Base-by-base conservation (phyloP, 805 yeast genomes). In the Yarrowia keelungensis region DNA sequence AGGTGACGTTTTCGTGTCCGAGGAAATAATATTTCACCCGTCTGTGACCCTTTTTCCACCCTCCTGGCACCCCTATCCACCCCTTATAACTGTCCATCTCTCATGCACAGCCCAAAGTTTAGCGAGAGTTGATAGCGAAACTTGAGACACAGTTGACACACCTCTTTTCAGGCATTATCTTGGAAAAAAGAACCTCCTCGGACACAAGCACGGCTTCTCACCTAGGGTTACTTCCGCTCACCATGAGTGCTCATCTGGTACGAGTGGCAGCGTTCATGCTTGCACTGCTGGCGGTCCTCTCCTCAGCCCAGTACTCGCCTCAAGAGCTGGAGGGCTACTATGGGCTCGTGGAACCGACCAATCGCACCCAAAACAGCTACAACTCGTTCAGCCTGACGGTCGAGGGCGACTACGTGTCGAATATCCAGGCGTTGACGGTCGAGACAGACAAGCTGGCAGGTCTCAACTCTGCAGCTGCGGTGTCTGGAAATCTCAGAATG, bases 401-500 rank as follows among this genome's bases (percentile, higher is more conserved):
- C 12, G 56, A 62, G 26, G 67, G 47, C 39, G 26, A 38, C 39
- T 62, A 47, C 47, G 38, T 41, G 47, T 12, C 56, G 16, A 49
- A 62, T 26, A 62, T 62, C 56, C 56, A 36, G 56, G 67, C 67
- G 15, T 56, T 62, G 56, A 62, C 67, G 15, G 67, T 49, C 3
- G 67, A 62, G 14, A 62, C 67, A 2, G 67, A 62, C 56, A 62
- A 62, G 9, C 56, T 62, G 67, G 67, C 67, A 3, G 45, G 47
- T 7, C 56, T 62, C 32, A 62, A 62, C 46, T 62, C 56, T 9
- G 47, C 54, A 5, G 67, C 54, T 1, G 56, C 56, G 5, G 56
- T 49, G 8, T 62, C 67, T 19, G 67, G 67, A 10, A 47, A 62
- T 22, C 26, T 62, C n/a, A 8, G 56, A 5, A 10, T 16, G 19